Percentiles rank a stretch among this genome's conserved stretches.
Conservation (phyloP, 441 rosid species). For the Cnidoscolus chayamansa region DNA sequence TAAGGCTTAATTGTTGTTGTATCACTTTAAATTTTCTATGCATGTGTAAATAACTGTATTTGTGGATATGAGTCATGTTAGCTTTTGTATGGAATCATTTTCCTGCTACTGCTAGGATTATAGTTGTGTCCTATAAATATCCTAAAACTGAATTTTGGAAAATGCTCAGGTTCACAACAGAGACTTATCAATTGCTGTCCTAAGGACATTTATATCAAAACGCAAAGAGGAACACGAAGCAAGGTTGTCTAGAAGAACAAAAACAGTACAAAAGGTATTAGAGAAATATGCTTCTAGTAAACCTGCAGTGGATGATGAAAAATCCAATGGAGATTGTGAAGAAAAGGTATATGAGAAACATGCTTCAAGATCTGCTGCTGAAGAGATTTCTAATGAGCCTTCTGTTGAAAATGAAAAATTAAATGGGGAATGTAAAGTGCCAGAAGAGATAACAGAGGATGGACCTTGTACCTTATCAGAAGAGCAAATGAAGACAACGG, state of each 20-base stretch:
- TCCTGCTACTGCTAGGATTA: constrained; percentile 12
- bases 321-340: constrained; percentile 42
- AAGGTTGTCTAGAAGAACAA: constrained; percentile 49
- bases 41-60: background rate
- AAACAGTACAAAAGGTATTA: constrained; percentile 40
- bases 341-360: constrained; percentile 43
- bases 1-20: too few species aligned
- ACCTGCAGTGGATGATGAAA: constrained; percentile 31
- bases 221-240: constrained; percentile 77
- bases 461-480: constrained; percentile 39
- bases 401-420: constrained; percentile 32
- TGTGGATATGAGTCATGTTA: background rate
- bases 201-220: constrained; percentile 67
- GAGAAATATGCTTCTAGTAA: constrained; percentile 42
- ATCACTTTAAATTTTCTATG: background rate
- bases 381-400: constrained; percentile 34
- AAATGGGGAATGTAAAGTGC: constrained; percentile 47
- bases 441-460: constrained; percentile 39
- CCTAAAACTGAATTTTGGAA: constrained; percentile 10
- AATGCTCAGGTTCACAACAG: constrained; percentile 78
- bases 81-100: background rate
- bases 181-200: constrained; percentile 88
- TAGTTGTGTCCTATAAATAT: background rate
- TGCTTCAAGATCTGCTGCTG: constrained; percentile 31
- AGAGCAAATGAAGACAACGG: constrained; percentile 39